phyloP scores from a whole-genome alignment of 345 rosid species.

The Citrus medica region DNA sequence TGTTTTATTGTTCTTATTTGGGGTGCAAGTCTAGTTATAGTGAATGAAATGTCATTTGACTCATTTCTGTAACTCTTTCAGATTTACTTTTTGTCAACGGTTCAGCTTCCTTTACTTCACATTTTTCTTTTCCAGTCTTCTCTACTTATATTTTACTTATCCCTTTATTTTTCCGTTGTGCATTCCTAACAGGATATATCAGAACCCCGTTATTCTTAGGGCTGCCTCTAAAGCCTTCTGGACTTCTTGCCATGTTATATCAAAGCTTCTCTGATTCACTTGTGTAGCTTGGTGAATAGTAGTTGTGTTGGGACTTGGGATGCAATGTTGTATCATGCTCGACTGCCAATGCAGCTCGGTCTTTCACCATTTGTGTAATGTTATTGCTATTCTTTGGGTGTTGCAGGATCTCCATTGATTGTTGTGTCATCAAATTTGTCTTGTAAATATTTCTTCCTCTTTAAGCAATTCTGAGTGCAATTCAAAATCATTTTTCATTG shows the following conservation, averaged over 20 bases:
- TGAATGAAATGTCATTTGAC: neutral
- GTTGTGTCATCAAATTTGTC: constrained; percentile 5
- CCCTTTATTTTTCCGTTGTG: neutral
- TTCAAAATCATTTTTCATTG: constrained; percentile 25
- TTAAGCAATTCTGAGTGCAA: constrained; percentile 22
- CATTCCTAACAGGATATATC: constrained; percentile 65
- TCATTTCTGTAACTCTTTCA: neutral
- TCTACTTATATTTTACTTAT: neutral
- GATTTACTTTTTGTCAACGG: neutral
- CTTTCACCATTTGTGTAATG: constrained; percentile 20
- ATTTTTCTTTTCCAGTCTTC: neutral
- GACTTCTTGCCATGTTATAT: constrained; percentile 79
- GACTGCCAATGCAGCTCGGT: constrained; percentile 26
- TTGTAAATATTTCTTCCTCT: constrained; percentile 34
- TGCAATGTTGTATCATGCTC: constrained; percentile 21
- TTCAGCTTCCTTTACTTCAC: neutral
- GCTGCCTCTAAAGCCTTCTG: constrained; percentile 86
- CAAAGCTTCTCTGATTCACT: constrained; percentile 68
- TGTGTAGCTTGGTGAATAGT: neutral
- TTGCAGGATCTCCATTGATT: constrained; percentile 23
- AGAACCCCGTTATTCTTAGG: constrained; percentile 73
- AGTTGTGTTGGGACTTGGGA: constrained; percentile 6
- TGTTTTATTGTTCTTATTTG: neutral
- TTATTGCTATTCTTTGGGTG: constrained; percentile 33
- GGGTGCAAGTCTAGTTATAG: neutral